These are phyloP conservation scores for Epichloe aotearoae DNA, from an alignment of 2,329 filamentous ascomycete species.

Conservation along the genomic window DNA sequence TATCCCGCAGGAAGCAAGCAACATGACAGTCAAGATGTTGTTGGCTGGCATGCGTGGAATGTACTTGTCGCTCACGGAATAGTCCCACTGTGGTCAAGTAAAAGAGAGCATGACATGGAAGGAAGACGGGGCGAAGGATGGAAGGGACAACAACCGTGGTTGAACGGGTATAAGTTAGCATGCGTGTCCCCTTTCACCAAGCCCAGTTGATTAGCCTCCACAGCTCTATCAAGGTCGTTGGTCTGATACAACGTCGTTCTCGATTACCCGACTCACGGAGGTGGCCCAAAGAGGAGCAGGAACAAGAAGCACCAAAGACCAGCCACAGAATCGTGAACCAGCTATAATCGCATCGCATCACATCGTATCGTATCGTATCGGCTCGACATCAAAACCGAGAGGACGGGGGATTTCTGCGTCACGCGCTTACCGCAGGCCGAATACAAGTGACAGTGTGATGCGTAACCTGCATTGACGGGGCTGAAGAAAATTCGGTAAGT, in stretches of 20 bases:
- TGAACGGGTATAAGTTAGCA: slow-evolving; percentile 27
- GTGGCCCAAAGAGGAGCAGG: neutral
- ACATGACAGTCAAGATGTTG: slow-evolving; percentile 15
- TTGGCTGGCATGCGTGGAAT: slow-evolving; percentile 15
- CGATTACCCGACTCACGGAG: neutral
- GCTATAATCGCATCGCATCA: neutral
- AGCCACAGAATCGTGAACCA: neutral
- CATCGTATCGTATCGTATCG: neutral
- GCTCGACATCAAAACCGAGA: neutral
- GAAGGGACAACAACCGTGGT: slow-evolving; percentile 12
- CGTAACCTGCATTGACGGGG: neutral
- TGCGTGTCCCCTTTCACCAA: slow-evolving; percentile 15
- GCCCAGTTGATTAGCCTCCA: slow-evolving; percentile 8
- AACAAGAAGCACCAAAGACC: neutral
- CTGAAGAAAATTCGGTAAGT: neutral
- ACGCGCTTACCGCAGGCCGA: neutral
- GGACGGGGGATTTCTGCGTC: neutral
- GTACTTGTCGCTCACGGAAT: slow-evolving; percentile 15
- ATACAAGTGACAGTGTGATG: neutral
- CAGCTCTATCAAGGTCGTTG: neutral
- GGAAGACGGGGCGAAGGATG: slow-evolving; percentile 12
- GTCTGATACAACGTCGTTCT: neutral
- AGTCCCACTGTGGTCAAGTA: slow-evolving; percentile 18
- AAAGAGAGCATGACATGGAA: slow-evolving; percentile 5
- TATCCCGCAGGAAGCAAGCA: slow-evolving; percentile 22